Evolutionary conservation across 345 rosid species (phyloP).

Genomic region (Geranium rotundifolium): DNA sequence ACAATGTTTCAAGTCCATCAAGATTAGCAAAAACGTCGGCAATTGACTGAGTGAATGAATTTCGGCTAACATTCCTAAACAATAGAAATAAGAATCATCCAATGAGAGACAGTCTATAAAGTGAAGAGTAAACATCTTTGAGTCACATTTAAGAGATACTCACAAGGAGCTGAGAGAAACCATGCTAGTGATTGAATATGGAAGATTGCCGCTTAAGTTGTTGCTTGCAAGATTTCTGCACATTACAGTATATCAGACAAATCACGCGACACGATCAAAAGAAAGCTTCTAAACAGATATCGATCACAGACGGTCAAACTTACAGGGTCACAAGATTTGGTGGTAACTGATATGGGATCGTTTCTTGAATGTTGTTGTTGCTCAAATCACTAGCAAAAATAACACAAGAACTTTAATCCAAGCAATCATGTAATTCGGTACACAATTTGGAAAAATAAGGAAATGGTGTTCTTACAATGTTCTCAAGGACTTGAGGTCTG

Average conservation of each 20-base stretch:
- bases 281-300: slow-evolving; percentile 6
- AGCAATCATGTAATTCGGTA: slow-evolving; percentile 1
- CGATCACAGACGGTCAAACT: slow-evolving; percentile 15
- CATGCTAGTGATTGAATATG: slow-evolving; percentile 80
- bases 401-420: slow-evolving; percentile 10
- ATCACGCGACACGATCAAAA: slow-evolving; percentile 3
- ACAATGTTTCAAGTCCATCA: slow-evolving; percentile 47
- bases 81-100: slow-evolving; percentile 4
- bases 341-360: slow-evolving; percentile 88
- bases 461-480: slow-evolving; percentile 40
- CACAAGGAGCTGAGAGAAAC: slow-evolving; percentile 61
- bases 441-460: slow-evolving; percentile 1
- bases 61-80: slow-evolving; percentile 67
- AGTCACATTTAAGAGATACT: slow-evolving; percentile 19
- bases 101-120: slow-evolving; percentile 3
- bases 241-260: slow-evolving; percentile 5
- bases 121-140: neutral
- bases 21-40: slow-evolving; percentile 64
- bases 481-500: slow-evolving; percentile 56
- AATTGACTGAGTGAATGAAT: slow-evolving; percentile 54
- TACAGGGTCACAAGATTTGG: slow-evolving; percentile 95
- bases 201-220: slow-evolving; percentile 81
- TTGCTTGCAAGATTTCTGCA: slow-evolving; percentile 86
- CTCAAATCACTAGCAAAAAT: slow-evolving; percentile 63
- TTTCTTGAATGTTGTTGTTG: slow-evolving; percentile 68